These are phyloP conservation scores for Coprinopsis strossmayeri DNA, from an alignment of 768 basidiomycete species.

Conservation along the genomic window DNA sequence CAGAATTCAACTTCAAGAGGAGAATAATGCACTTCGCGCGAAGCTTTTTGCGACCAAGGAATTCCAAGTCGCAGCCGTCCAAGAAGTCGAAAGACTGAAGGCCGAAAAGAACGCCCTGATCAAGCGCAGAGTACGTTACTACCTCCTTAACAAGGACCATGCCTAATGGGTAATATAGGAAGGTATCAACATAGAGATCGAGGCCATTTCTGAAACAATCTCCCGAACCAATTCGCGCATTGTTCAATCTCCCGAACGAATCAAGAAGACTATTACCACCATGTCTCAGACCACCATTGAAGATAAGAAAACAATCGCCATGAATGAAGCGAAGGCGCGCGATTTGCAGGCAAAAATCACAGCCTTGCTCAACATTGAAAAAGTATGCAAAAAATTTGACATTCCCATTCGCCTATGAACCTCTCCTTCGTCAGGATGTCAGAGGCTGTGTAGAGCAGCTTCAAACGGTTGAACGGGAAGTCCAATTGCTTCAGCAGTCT, in stretches of 20 bases:
- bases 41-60: slow-evolving; percentile 69
- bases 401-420: slow-evolving; percentile 4
- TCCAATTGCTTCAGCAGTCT: slow-evolving; percentile 50
- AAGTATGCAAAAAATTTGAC: slow-evolving; percentile 34
- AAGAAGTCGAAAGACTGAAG: slow-evolving; percentile 68
- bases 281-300: slow-evolving; percentile 64
- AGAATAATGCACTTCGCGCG: slow-evolving; percentile 56
- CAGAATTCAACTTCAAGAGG: slow-evolving; percentile 50
- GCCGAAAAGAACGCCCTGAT: slow-evolving; percentile 58
- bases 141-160: neutral
- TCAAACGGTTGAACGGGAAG: slow-evolving; percentile 67
- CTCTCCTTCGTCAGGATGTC: slow-evolving; percentile 46
- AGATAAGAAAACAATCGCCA: slow-evolving; percentile 60
- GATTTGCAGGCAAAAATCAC: slow-evolving; percentile 74
- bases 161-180: slow-evolving; percentile 34
- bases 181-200: slow-evolving; percentile 53
- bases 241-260: slow-evolving; percentile 88
- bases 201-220: slow-evolving; percentile 53
- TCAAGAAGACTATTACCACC: slow-evolving; percentile 73
- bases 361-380: slow-evolving; percentile 67
- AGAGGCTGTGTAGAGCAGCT: slow-evolving; percentile 68
- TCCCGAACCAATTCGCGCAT: slow-evolving; percentile 64
- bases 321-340: slow-evolving; percentile 67
- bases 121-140: slow-evolving; percentile 49
- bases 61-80: slow-evolving; percentile 47